Evolutionary conservation across 2,329 filamentous ascomycete species (phyloP), one percentile per base, ranked within the genome.

Genomic region (Fonsecaea pugnacius): DNA sequence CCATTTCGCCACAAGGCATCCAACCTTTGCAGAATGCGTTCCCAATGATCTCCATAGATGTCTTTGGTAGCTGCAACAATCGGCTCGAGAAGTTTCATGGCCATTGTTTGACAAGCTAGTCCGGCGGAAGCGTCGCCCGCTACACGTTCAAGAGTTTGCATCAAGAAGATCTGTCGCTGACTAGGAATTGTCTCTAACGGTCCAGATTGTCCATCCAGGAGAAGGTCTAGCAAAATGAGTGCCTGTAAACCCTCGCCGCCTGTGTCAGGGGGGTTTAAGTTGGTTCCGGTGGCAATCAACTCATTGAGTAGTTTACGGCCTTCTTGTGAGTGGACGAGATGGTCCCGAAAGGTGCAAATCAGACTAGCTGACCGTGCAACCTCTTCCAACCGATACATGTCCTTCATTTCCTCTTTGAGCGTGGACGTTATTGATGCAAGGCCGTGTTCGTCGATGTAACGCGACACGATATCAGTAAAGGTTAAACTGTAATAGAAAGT

Each of bases 11-110:
- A 91, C 0, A 87, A 77, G 7, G 78, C 76, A 10, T 83, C 78
- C 65, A 89, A 85, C 56, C 87, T 85, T 36, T 85, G 80, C 18
- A 92, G 77, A 0, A 84, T 77, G 54, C 84, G 84, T 57, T 88
- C 84, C 95, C 95, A 99, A 73, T 96, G 91, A 0, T 90, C 86
- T 0, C 94, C 95, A 71, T 96, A 97, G 0, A 96, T 87, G 53
- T 92, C 89, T 64, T 87, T 85, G 70, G 97, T 89, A 46, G 84
- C 85, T 1, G 91, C 91, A 0, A 97, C 76, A 3, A 96, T 78
- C 3, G 80, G 77, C 1, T 76, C 74, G 55, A 89, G 71, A 5
- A 78, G 75, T 64, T 77, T 78, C 48, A 80, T 68, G 1, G 77
- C 74, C 66, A 81, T 78, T 1, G 78, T 73, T 62, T 72, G 74